These are phyloP conservation scores for Rheum nobile DNA, from an alignment of 148 eudicot species.

Conservation along the genomic window DNA sequence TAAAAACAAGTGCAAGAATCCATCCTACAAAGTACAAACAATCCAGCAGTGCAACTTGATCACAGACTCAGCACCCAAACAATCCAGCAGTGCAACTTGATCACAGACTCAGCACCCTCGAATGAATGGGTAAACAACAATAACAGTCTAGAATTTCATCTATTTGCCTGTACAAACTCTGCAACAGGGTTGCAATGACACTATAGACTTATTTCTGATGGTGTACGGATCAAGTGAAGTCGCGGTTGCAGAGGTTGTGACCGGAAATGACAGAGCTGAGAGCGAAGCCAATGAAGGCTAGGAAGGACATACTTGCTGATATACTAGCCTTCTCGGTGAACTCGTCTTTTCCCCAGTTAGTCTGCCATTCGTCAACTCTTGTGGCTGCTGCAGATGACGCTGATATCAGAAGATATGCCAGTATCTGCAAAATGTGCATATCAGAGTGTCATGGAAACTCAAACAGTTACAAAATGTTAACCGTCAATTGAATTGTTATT, in stretches of 20 bases:
- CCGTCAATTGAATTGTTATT: neutral
- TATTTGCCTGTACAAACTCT: neutral
- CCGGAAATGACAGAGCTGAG: conserved; percentile 79
- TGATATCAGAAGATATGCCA: conserved; percentile 82
- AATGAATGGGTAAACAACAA: neutral
- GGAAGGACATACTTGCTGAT: conserved; percentile 70
- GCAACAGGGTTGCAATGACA: neutral
- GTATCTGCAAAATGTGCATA: conserved; percentile 35
- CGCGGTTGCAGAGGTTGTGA: conserved; percentile 58
- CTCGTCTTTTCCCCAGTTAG: conserved; percentile 88
- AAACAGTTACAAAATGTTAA: neutral
- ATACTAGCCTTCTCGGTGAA: conserved; percentile 74
- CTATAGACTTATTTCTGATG: neutral
- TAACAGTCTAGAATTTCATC: neutral
- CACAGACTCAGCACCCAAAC: neutral
- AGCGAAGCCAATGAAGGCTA: conserved; percentile 77
- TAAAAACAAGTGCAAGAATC: neutral
- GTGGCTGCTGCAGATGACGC: conserved; percentile 90
- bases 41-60: neutral
- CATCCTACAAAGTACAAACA: neutral
- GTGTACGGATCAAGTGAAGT: conserved; percentile 23
- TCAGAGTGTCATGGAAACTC: neutral
- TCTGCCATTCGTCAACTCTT: conserved; percentile 67
- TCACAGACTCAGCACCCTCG: neutral
- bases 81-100: neutral